Conservation (phyloP, 73 alveolate species). For the Symbiodinium pilosum region DNA sequence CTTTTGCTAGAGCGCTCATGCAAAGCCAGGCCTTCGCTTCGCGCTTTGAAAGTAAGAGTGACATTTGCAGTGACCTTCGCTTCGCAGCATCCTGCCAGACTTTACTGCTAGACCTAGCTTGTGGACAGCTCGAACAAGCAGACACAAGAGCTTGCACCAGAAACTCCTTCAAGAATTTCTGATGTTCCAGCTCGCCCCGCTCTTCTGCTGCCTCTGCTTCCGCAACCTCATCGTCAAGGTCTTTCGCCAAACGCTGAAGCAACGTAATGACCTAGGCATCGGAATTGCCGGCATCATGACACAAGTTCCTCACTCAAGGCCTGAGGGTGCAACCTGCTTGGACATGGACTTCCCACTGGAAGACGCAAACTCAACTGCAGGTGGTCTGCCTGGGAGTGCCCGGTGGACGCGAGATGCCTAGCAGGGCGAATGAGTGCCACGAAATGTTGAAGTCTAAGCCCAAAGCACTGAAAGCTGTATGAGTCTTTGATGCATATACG, state of each 20-base stretch:
- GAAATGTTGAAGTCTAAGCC: too few relatives aligned
- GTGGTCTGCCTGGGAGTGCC: neutral
- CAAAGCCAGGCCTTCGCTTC: constrained; percentile 3
- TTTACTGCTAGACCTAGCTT: too few relatives aligned
- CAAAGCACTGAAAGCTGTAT: too few relatives aligned
- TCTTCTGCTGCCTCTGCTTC: constrained; percentile 3
- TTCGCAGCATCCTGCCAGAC: neutral
- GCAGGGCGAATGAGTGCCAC: too few relatives aligned
- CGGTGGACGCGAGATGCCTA: too few relatives aligned
- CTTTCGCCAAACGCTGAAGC: neutral
- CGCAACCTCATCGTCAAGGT: neutral
- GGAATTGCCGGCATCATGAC: too few relatives aligned
- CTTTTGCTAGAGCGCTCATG: too few relatives aligned
- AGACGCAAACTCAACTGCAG: neutral
- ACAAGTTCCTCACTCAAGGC: neutral
- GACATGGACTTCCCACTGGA: neutral
- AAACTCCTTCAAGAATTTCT: constrained; percentile 13
- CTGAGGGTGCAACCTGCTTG: neutral
- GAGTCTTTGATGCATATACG: too few relatives aligned
- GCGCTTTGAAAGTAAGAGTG: neutral
- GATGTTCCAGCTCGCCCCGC: neutral
- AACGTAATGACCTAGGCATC: too few relatives aligned
- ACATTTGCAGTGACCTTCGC: neutral
- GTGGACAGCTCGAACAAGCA: too few relatives aligned
- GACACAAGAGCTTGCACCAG: neutral